These are phyloP conservation scores for Daldinia concentrica DNA, from an alignment of 495 filamentous ascomycete genomes.

Conservation along the genomic window DNA sequence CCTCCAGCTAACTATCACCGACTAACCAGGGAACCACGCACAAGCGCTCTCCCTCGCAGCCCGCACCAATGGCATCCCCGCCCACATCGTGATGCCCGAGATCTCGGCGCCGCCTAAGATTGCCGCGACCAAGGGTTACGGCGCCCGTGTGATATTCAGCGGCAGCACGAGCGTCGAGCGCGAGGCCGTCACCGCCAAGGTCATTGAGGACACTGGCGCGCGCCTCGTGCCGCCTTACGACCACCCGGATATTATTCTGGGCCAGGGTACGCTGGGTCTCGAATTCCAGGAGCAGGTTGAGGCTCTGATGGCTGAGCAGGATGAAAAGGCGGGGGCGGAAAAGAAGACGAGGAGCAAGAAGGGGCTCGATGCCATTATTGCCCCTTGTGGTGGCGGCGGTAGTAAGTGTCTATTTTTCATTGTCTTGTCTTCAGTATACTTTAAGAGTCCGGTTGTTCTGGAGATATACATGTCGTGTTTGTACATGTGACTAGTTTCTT, in stretches of 20 bases:
- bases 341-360: constrained; percentile 21
- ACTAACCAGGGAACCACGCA: constrained; percentile 85
- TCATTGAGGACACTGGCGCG: constrained; percentile 75
- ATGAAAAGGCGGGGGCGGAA: constrained; percentile 6
- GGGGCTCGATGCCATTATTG: constrained; percentile 79
- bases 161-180: constrained; percentile 83
- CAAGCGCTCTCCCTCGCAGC: constrained; percentile 93
- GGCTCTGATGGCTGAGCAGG: constrained; percentile 37
- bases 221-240: constrained; percentile 89
- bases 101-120: constrained; percentile 89
- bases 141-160: constrained; percentile 81
- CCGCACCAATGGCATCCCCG: constrained; percentile 63
- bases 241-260: constrained; percentile 88
- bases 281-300: constrained; percentile 79
- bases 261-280: constrained; percentile 88
- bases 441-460: neutral
- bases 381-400: constrained; percentile 89
- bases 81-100: constrained; percentile 89
- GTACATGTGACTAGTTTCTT: too few species aligned
- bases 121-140: constrained; percentile 77
- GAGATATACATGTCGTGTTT: neutral
- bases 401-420: constrained; percentile 29
- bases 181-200: constrained; percentile 74
- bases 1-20: neutral
- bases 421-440: neutral